These are phyloP conservation scores for Crithidia fasciculata DNA, from an alignment of 208 protist genomes.

Conservation along the genomic window DNA sequence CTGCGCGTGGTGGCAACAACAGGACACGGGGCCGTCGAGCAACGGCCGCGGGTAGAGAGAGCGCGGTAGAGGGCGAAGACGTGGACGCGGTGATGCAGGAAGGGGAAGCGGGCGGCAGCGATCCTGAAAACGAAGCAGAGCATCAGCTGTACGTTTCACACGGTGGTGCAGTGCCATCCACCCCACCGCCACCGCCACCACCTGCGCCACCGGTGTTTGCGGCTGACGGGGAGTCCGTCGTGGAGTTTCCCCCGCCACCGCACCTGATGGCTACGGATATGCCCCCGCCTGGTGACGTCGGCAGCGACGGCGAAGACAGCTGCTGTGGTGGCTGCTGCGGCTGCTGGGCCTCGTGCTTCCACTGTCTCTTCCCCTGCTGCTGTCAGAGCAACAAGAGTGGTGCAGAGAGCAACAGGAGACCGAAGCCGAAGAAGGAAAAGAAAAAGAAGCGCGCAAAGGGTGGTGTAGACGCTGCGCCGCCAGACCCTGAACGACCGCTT, in stretches of 20 bases:
- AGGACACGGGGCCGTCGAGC: too few relatives aligned
- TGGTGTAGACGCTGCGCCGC: not conserved
- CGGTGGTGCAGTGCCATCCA: not conserved
- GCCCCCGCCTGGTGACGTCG: slow-evolving; percentile 41
- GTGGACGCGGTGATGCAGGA: not conserved
- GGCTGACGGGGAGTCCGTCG: slow-evolving; percentile 35
- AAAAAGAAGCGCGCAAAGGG: not conserved
- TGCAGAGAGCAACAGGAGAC: too few relatives aligned
- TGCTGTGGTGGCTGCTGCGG: slow-evolving; percentile 34
- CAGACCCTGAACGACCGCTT: slow-evolving; percentile 12
- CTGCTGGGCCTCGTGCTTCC: slow-evolving; percentile 32
- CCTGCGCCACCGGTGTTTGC: slow-evolving; percentile 13
- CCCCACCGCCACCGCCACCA: slow-evolving; percentile 6
- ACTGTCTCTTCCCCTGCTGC: slow-evolving; percentile 52
- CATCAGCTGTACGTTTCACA: not conserved
- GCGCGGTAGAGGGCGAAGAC: not conserved
- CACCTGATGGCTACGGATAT: slow-evolving; percentile 53
- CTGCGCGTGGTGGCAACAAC: too few relatives aligned
- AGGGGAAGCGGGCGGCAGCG: not conserved
- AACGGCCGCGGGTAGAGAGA: too few relatives aligned
- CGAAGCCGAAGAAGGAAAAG: slow-evolving; percentile 14
- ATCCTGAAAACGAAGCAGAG: not conserved
- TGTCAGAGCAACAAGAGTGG: not conserved
- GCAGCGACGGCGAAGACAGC: slow-evolving; percentile 28
- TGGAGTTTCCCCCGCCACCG: slow-evolving; percentile 74